phyloP scores from a whole-genome alignment of 352 stramenopile genomes.

The Pelagophyceae sp. region DNA sequence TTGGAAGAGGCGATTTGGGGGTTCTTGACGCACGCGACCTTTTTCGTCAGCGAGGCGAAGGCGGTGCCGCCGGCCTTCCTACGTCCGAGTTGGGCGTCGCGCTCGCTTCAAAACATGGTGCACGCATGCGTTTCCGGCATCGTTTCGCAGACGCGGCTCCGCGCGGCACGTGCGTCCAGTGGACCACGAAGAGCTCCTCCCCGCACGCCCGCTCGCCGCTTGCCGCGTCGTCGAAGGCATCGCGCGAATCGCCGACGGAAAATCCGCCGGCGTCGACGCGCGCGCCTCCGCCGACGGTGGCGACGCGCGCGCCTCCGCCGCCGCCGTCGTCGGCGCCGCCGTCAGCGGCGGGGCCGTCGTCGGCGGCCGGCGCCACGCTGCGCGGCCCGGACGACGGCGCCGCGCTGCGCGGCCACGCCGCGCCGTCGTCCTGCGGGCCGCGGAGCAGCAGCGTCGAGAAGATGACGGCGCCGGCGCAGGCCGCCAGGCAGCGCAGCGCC shows the following conservation, averaged over 20 bases:
- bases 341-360: not conserved
- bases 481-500: no score
- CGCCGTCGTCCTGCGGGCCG: no score
- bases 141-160: no score
- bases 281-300: not conserved
- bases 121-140: not conserved
- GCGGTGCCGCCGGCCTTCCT: slow-evolving; percentile 8
- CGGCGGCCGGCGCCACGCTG: not conserved
- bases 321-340: no score
- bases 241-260: no score
- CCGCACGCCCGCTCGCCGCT: no score
- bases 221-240: no score
- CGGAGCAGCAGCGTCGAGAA: no score
- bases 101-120: not conserved
- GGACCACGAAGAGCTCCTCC: slow-evolving; percentile 3
- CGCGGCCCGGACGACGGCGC: no score
- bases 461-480: no score
- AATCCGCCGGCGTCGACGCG: no score
- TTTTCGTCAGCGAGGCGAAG: not conserved
- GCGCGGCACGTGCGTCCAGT: slow-evolving; percentile 21
- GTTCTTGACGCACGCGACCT: slow-evolving; percentile 5
- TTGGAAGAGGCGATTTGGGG: not conserved
- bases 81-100: not conserved
- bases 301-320: not conserved
- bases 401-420: no score